phyloP scores from a whole-genome alignment of 164 flowering plant genomes.

The Tetracentron sinense region DNA sequence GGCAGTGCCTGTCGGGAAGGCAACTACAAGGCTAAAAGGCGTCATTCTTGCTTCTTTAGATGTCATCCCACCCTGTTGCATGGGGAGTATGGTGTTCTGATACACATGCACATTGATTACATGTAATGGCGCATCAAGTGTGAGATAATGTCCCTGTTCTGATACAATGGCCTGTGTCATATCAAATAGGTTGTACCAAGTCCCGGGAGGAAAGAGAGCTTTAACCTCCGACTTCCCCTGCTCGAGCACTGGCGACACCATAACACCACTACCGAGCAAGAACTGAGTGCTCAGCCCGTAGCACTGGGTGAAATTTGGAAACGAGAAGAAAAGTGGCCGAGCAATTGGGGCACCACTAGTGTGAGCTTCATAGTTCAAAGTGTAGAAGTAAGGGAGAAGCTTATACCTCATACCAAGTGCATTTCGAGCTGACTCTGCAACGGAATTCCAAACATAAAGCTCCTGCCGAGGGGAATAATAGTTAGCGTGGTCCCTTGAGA shows the following conservation, averaged over 20 bases:
- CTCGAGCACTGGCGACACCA: conserved; percentile 76
- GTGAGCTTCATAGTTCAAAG: conserved; percentile 76
- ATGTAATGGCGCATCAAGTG: conserved; percentile 71
- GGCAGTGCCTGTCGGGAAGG: conserved; percentile 53
- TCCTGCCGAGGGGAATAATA: conserved; percentile 69
- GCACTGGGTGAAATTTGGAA: conserved; percentile 40
- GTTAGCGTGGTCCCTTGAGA: conserved; percentile 83
- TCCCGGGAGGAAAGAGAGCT: conserved; percentile 70
- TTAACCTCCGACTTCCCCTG: conserved; percentile 36
- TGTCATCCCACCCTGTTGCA: conserved; percentile 72
- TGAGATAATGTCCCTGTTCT: conserved; percentile 33
- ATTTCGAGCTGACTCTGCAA: conserved; percentile 71
- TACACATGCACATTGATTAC: conserved; percentile 74
- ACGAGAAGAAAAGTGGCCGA: conserved; percentile 80
- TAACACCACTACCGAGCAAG: conserved; percentile 62
- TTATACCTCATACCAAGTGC: conserved; percentile 77
- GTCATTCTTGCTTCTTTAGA: conserved; percentile 68
- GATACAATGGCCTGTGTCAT: conserved; percentile 43
- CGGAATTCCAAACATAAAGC: conserved; percentile 77
- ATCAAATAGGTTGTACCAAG: conserved; percentile 78
- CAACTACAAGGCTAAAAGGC: conserved; percentile 51
- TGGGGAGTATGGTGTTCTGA: conserved; percentile 67
- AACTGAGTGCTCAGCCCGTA: conserved; percentile 74
- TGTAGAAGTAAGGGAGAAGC: conserved; percentile 78
- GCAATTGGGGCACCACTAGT: conserved; percentile 72